A percentile compares a stretch with the other conserved stretches of the same genome.
Evolutionary conservation across 352 stramenopile species (phyloP).

Genomic region (Globisporangium paroecandrum): DNA sequence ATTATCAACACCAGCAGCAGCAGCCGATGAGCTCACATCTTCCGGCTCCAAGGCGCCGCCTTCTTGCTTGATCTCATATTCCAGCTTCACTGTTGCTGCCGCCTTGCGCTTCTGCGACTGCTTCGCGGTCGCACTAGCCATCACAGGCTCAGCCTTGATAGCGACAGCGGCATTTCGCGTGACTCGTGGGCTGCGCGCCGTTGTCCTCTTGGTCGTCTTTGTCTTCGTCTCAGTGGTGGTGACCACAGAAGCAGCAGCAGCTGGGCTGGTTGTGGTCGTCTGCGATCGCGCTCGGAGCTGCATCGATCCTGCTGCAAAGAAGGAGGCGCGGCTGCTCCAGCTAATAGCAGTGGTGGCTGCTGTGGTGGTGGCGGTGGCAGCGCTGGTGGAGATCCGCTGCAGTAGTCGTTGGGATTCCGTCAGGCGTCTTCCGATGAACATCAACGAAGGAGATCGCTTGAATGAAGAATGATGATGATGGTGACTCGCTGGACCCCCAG

Average conservation of each 20-base stretch:
- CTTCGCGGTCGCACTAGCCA: not conserved
- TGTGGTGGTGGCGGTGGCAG: not conserved
- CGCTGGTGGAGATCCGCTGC: not conserved
- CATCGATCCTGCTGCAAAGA: not conserved
- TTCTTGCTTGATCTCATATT: not conserved
- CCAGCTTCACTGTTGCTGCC: not conserved
- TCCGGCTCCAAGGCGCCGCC: slow-evolving; percentile 4
- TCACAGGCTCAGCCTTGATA: not conserved
- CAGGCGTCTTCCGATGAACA: slow-evolving; percentile 9
- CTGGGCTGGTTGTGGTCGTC: not conserved
- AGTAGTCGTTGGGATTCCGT: not conserved
- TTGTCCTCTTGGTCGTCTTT: slow-evolving; percentile 13
- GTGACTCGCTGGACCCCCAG: not conserved
- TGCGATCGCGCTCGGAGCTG: slow-evolving; percentile 9
- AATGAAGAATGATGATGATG: no score
- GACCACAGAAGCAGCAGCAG: not conserved
- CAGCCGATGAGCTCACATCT: not conserved
- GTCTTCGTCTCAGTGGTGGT: not conserved
- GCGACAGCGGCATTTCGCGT: not conserved
- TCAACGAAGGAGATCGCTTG: not conserved
- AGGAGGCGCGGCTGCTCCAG: not conserved
- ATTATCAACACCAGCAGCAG: not conserved
- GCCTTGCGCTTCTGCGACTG: not conserved
- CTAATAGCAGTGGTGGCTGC: not conserved
- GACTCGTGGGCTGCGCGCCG: not conserved